A percentile compares a stretch with the other conserved stretches of the same genome.
phyloP scores from a whole-genome alignment of 2,329 filamentous ascomycete species.

The Penicillium italicum region DNA sequence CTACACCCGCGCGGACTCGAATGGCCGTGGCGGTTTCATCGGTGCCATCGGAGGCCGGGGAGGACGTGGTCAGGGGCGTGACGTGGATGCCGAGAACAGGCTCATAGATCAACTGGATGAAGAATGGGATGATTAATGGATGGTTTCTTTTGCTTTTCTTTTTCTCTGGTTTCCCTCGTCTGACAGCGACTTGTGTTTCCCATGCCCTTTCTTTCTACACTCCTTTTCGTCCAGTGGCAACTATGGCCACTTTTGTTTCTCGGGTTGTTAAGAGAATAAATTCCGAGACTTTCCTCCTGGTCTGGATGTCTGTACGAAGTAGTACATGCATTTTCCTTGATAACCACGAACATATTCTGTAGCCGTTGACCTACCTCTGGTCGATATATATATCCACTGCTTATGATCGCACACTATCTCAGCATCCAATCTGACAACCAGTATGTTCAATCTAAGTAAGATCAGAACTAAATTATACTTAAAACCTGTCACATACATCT shows the following conservation, averaged over 20 bases:
- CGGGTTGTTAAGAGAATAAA: not conserved
- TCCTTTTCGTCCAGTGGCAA: not conserved
- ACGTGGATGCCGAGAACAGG: conserved; percentile 80
- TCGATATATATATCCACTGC: not conserved
- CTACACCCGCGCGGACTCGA: conserved; percentile 33
- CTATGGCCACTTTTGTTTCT: not conserved
- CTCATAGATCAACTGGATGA: conserved; percentile 95
- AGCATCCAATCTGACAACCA: not conserved
- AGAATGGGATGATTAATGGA: conserved; percentile 76
- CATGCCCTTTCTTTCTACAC: not conserved
- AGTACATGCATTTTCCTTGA: not conserved
- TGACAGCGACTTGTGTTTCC: conserved; percentile 1
- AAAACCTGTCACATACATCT: not conserved
- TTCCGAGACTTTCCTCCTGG: not conserved
- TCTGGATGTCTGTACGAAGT: not conserved
- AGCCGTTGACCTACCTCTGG: too few species aligned
- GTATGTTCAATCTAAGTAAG: not conserved
- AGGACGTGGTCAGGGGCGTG: conserved; percentile 20
- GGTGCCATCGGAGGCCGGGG: conserved; percentile 36
- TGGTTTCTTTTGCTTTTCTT: not conserved
- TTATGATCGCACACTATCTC: not conserved
- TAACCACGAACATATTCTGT: not conserved
- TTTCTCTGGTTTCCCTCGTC: not conserved
- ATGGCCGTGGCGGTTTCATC: conserved; percentile 30
- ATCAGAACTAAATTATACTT: too few species aligned